phyloP scores from a whole-genome alignment of 257 asterid species.

The Lithospermum erythrorhizon region DNA sequence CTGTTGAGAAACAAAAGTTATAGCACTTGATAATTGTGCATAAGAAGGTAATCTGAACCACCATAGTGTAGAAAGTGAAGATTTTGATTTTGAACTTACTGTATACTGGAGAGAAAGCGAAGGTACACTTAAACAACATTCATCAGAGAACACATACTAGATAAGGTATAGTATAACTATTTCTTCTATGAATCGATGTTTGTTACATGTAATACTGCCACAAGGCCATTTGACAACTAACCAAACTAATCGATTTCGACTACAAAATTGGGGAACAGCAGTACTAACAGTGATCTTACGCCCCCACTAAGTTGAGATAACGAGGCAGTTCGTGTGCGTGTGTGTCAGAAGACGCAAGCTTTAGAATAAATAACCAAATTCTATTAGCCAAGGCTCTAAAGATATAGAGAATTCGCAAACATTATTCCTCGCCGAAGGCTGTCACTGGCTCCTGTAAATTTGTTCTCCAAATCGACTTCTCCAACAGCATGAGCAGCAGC shows the following conservation, averaged over 20 bases:
- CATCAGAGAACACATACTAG: background rate
- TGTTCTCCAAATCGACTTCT: constrained; percentile 66
- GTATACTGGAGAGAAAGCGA: no score
- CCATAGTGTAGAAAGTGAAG: no score
- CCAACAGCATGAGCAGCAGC: constrained; percentile 96
- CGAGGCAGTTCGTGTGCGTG: background rate
- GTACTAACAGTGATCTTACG: background rate
- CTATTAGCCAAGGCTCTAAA: constrained; percentile 19
- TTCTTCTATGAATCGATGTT: background rate
- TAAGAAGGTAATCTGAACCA: no score
- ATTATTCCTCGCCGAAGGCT: constrained; percentile 94
- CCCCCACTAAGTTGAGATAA: background rate
- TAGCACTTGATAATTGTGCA: no score
- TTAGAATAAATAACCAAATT: constrained; percentile 13
- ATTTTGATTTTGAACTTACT: no score
- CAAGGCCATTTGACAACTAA: constrained; percentile 8
- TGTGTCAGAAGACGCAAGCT: background rate
- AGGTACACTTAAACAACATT: no score
- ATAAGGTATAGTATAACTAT: background rate
- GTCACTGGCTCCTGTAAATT: constrained; percentile 70
- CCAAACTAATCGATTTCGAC: background rate
- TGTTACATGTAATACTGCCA: constrained; percentile 15
- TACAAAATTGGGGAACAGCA: constrained; percentile 2
- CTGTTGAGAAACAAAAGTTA: no score
- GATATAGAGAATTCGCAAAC: constrained; percentile 93